Evolutionary conservation across 2,329 filamentous ascomycete species (phyloP).

Genomic region (Drechslerella dactyloides): DNA sequence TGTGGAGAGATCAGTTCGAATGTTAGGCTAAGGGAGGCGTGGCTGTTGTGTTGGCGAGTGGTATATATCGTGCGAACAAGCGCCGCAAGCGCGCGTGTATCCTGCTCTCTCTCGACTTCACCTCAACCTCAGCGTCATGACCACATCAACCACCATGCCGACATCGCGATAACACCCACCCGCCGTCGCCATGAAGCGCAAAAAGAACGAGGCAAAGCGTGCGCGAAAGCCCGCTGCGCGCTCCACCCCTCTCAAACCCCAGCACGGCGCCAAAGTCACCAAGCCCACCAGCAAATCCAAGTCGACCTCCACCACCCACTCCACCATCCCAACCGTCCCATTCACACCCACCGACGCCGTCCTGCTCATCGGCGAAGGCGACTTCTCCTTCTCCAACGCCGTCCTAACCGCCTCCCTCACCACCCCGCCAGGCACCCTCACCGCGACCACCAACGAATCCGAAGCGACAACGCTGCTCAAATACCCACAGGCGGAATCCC

Average conservation of each 20-base stretch:
- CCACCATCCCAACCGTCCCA: conserved; percentile 61
- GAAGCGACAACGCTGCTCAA: conserved; percentile 68
- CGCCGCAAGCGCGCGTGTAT: conserved; percentile 1
- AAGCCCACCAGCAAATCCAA: conserved; percentile 24
- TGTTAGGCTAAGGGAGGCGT: too few species aligned
- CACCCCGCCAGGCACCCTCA: conserved; percentile 58
- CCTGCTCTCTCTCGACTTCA: background rate
- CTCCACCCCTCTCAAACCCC: conserved; percentile 28
- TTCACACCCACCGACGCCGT: conserved; percentile 72
- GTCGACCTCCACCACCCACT: conserved; percentile 16
- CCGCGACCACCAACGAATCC: conserved; percentile 70
- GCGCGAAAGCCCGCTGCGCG: conserved; percentile 24
- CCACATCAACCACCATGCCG: background rate
- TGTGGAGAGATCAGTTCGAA: too few species aligned
- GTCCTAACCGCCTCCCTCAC: conserved; percentile 57
- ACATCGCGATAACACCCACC: background rate
- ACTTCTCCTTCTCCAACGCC: conserved; percentile 77
- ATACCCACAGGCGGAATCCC: conserved; percentile 70
- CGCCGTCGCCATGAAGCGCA: conserved; percentile 44
- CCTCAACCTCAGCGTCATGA: background rate
- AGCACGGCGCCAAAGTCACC: conserved; percentile 30
- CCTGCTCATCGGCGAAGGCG: conserved; percentile 78
- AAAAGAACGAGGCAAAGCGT: conserved; percentile 15
- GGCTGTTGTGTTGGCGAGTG: conserved; percentile 7
- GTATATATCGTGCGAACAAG: background rate